Evolutionary conservation across 2,329 filamentous ascomycete genomes (phyloP).

Genomic region (Cladophialophora chaetospira): DNA sequence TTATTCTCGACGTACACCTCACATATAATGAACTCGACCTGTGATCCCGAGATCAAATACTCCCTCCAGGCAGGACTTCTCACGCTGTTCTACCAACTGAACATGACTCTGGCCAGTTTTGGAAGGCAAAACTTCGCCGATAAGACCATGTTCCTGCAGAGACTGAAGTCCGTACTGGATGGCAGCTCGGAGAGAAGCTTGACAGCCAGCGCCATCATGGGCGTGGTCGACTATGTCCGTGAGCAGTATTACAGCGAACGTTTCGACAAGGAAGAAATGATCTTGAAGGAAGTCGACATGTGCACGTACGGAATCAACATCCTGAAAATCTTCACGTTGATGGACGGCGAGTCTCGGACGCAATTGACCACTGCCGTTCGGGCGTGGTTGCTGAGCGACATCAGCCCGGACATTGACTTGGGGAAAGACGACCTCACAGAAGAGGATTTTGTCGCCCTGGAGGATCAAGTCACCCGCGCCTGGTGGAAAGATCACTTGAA

Average conservation of each 20-base stretch:
- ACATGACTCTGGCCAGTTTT: slow-evolving; percentile 14
- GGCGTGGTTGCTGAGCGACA: slow-evolving; percentile 10
- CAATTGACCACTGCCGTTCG: slow-evolving; percentile 3
- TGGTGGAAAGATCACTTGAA: slow-evolving; percentile 7
- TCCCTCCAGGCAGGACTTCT: slow-evolving; percentile 8
- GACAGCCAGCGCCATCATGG: background rate
- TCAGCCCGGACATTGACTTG: slow-evolving; percentile 8
- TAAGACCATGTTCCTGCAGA: slow-evolving; percentile 9
- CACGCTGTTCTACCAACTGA: slow-evolving; percentile 7
- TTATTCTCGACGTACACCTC: slow-evolving; percentile 3
- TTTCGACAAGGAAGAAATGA: slow-evolving; percentile 10
- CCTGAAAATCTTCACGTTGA: slow-evolving; percentile 4
- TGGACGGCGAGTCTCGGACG: background rate
- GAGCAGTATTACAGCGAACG: slow-evolving; percentile 9
- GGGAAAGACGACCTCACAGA: slow-evolving; percentile 1
- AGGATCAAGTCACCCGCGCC: slow-evolving; percentile 2
- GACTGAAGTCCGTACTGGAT: slow-evolving; percentile 6
- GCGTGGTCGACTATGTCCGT: slow-evolving; percentile 7
- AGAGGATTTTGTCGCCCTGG: slow-evolving; percentile 5
- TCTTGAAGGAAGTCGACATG: slow-evolving; percentile 8
- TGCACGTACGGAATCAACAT: slow-evolving; percentile 11
- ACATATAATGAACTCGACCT: background rate
- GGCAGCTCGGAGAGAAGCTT: slow-evolving; percentile 1
- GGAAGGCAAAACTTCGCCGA: background rate
- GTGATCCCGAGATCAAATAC: slow-evolving; percentile 2